Evolutionary conservation across 2,329 filamentous ascomycete genomes (phyloP).

Genomic region (Penicillium sp.): DNA sequence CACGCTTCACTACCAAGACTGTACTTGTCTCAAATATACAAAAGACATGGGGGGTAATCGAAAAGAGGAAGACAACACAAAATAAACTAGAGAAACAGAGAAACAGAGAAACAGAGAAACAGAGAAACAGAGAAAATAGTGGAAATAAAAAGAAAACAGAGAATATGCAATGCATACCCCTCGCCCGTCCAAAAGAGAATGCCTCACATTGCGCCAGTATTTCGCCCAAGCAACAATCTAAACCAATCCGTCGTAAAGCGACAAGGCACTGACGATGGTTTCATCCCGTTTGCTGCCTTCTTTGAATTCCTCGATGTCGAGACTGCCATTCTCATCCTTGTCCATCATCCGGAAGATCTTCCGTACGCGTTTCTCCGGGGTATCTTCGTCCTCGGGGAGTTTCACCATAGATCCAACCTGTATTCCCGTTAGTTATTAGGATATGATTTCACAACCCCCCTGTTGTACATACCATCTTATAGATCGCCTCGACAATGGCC

Average conservation of each 20-base stretch:
- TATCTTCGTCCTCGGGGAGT: constrained; percentile 96
- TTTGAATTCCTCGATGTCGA: constrained; percentile 98
- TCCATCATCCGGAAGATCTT: constrained; percentile 99
- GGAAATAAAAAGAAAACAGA: background rate
- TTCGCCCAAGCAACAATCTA: constrained; percentile 43
- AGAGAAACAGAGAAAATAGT: background rate
- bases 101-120: background rate
- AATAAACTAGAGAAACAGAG: background rate
- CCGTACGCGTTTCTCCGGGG: constrained; percentile 92
- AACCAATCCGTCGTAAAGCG: constrained; percentile 93
- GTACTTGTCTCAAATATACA: constrained; percentile 11
- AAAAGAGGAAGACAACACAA: background rate
- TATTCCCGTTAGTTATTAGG: constrained; percentile 9
- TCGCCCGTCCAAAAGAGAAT: constrained; percentile 9
- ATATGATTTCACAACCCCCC: background rate
- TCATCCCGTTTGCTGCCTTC: constrained; percentile 98
- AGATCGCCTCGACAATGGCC: constrained; percentile 97
- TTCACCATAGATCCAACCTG: constrained; percentile 99
- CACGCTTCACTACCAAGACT: constrained; percentile 3
- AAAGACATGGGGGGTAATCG: constrained; percentile 5
- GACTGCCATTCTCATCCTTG: constrained; percentile 96
- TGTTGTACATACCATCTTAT: constrained; percentile 80
- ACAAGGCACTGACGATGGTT: constrained; percentile 95
- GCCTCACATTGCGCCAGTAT: constrained; percentile 23
- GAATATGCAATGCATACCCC: constrained; percentile 9